Base-by-base conservation (phyloP, 495 filamentous ascomycete genomes). In the Bombardia bombarda region DNA sequence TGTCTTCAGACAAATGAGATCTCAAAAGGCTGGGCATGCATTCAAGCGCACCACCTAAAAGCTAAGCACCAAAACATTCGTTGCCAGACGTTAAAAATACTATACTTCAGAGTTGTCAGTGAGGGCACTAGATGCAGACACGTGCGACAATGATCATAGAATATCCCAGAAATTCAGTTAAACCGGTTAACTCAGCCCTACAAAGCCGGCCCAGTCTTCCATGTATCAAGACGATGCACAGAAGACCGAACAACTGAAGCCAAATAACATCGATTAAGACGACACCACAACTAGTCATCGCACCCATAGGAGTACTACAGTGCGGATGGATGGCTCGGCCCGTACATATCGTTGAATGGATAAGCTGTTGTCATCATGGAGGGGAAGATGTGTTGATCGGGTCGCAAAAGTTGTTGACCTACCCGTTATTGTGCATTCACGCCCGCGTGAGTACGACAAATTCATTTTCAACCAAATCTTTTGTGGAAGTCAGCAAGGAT, bases 301-400 rank as follows among this genome's bases (percentile, higher is more conserved):
- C 71, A 53, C 24, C 64, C 58, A 55, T 60, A 66, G 61, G 56
- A 53, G 60, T 57, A 47, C 82, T 90, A 77, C 69, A 82, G 87
- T 93, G 73, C 57, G 82, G 78, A 75, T 87, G 80, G 74, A 78
- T 80, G 77, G 71, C 75, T 86, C 75, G 83, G 84, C 68, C 52
- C 62, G 69, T 68, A 77, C 67, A 73, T 61, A 63, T 96, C 86
- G 78, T 93, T 83, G 90, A 97, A 97, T 97, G 90, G 90, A 97
- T 97, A 85, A 82, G 87, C 90, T 90, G 72, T 77, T 84, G 79
- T 94, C 89, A 95, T 97, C 90, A 84, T 84, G 63, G 70, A 45
- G 36, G 38, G 36, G 41, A 25, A 40, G 46, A 38, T 31, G 44
- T 23, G 20, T 7, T 36, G 34, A 49, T 7, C 1, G 32, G 8